phyloP scores from a whole-genome alignment of 495 filamentous ascomycete genomes.

The Tricharina praecox region DNA sequence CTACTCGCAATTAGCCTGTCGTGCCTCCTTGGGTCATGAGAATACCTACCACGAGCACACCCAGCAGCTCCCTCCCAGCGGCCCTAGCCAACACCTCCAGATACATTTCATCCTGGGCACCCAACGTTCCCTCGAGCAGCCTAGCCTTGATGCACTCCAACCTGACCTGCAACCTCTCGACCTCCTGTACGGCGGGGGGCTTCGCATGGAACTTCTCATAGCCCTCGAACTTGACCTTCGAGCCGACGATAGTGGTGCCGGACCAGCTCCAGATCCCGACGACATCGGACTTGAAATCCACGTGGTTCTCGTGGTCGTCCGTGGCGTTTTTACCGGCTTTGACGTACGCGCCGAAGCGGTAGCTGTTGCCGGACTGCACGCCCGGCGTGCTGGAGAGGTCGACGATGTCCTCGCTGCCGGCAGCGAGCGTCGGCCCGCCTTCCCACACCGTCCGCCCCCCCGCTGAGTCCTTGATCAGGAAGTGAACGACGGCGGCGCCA shows the following conservation, averaged over 20 bases:
- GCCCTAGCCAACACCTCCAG: slow-evolving; percentile 1
- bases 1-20: neutral
- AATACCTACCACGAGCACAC: neutral
- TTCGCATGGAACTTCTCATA: slow-evolving; percentile 2
- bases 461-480: slow-evolving; percentile 7
- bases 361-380: neutral
- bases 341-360: slow-evolving; percentile 7
- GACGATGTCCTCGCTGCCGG: slow-evolving; percentile 5
- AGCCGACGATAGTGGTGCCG: slow-evolving; percentile 3
- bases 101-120: neutral
- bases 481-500: slow-evolving; percentile 7
- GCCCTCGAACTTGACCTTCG: slow-evolving; percentile 7
- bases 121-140: neutral
- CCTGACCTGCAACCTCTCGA: neutral
- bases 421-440: slow-evolving; percentile 6
- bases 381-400: slow-evolving; percentile 6
- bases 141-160: neutral
- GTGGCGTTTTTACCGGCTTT: slow-evolving; percentile 5
- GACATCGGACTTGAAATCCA: slow-evolving; percentile 3
- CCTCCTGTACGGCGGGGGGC: neutral
- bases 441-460: slow-evolving; percentile 7
- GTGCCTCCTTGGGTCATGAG: neutral
- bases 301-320: slow-evolving; percentile 2
- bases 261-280: slow-evolving; percentile 8
- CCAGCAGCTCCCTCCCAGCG: neutral